These are phyloP conservation scores for Malassezia japonica DNA, from an alignment of 1,284 basidiomycete genomes.

Conservation along the genomic window DNA sequence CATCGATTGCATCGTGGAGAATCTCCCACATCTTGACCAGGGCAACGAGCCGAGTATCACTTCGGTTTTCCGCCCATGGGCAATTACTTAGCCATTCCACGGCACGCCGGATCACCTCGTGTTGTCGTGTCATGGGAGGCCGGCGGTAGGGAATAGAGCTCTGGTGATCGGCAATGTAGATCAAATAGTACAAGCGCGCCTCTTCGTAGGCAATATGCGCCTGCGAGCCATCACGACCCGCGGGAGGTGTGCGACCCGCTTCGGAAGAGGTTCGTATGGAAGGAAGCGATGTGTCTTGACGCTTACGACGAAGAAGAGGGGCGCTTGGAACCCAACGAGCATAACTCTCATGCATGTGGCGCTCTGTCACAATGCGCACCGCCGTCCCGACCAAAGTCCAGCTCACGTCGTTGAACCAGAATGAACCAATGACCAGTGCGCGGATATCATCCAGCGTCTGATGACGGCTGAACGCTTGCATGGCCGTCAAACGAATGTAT, in stretches of 20 bases:
- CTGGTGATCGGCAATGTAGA: constrained; percentile 13
- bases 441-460: constrained; percentile 13
- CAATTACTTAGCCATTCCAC: constrained; percentile 11
- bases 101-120: constrained; percentile 6
- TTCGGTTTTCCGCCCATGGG: neutral
- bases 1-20: constrained; percentile 14
- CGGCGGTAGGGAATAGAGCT: constrained; percentile 12
- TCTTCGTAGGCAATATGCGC: constrained; percentile 12
- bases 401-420: constrained; percentile 12
- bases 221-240: too few relatives aligned
- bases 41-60: constrained; percentile 4
- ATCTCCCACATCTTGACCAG: constrained; percentile 18
- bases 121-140: constrained; percentile 17
- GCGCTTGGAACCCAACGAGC: neutral
- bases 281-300: neutral
- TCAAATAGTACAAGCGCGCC: constrained; percentile 12
- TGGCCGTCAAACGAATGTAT: constrained; percentile 10
- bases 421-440: constrained; percentile 13
- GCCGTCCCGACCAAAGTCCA: constrained; percentile 17
- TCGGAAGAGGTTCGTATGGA: neutral
- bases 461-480: constrained; percentile 14
- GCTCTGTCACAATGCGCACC: constrained; percentile 14
- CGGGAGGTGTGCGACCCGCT: too few relatives aligned
- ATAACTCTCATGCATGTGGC: constrained; percentile 13
- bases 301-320: neutral